phyloP scores from a whole-genome alignment of 2,329 filamentous ascomycete species.

The Fusarium pseudocircinatum region DNA sequence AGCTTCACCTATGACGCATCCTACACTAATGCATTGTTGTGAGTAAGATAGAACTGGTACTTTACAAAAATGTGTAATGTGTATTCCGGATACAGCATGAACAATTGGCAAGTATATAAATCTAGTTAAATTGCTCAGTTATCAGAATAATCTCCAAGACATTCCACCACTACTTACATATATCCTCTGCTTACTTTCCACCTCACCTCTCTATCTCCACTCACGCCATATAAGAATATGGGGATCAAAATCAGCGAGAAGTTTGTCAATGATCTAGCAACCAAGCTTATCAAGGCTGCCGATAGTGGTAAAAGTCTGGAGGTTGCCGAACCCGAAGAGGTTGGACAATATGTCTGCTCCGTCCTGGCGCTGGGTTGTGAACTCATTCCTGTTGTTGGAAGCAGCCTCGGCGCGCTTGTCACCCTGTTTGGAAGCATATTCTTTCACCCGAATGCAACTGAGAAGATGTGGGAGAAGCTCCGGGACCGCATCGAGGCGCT shows the following conservation, averaged over 20 bases:
- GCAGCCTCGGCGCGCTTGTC: neutral
- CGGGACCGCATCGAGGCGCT: neutral
- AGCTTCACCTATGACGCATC: neutral
- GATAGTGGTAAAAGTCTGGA: neutral
- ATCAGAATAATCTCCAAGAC: neutral
- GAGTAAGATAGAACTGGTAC: too few relatives aligned
- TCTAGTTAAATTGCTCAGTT: neutral
- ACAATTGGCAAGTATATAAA: neutral
- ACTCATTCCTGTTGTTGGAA: neutral
- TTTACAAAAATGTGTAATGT: too few relatives aligned
- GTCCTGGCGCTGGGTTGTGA: neutral
- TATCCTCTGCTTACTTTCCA: too few relatives aligned
- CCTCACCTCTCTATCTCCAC: too few relatives aligned
- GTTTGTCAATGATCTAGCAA: neutral
- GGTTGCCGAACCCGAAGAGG: neutral
- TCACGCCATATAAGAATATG: neutral
- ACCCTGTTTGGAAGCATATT: neutral
- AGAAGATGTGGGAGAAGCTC: neutral
- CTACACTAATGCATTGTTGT: neutral
- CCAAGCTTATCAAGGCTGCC: neutral
- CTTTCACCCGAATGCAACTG: neutral
- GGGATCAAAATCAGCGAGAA: neutral
- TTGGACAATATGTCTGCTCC: neutral
- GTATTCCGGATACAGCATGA: too few relatives aligned
- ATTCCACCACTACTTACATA: neutral